These are phyloP conservation scores for Ophiorrhiza pumila DNA, from an alignment of 257 asterid species.

Conservation along the genomic window DNA sequence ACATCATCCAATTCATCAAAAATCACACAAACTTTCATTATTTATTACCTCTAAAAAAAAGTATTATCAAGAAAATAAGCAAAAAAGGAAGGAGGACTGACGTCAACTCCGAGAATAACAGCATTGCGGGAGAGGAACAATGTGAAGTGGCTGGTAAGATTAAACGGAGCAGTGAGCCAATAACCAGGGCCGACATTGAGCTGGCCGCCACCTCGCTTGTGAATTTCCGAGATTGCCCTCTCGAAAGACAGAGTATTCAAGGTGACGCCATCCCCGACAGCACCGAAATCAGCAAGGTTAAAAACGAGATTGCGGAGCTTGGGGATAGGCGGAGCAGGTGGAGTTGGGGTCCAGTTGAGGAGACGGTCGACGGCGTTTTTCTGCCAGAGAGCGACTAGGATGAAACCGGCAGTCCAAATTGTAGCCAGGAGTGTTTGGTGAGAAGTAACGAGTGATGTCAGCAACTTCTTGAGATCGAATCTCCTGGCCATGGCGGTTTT, in stretches of 20 bases:
- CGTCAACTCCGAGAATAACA: constrained; percentile 76
- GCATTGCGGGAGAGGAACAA: constrained; percentile 71
- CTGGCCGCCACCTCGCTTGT: constrained; percentile 80
- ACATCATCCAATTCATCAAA: constrained; percentile 19
- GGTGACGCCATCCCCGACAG: constrained; percentile 79
- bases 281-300: constrained; percentile 76
- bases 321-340: constrained; percentile 56
- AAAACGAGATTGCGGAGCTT: constrained; percentile 58
- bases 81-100: constrained; percentile 28
- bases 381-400: constrained; percentile 62
- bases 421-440: constrained; percentile 45
- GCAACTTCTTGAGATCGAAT: constrained; percentile 29
- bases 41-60: neutral
- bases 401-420: constrained; percentile 70
- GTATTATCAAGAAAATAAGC: neutral
- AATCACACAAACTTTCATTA: neutral
- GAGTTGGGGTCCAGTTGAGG: constrained; percentile 26
- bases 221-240: constrained; percentile 64
- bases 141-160: constrained; percentile 85
- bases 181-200: constrained; percentile 70
- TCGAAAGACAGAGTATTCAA: constrained; percentile 68
- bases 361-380: constrained; percentile 50
- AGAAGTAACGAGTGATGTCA: constrained; percentile 36
- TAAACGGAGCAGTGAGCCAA: constrained; percentile 93
- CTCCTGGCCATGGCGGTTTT: constrained; percentile 38